Evolutionary conservation across 1,284 basidiomycete genomes (phyloP), one percentile per base, ranked within the genome.

Genomic region (Ceratobasidium theobromae): DNA sequence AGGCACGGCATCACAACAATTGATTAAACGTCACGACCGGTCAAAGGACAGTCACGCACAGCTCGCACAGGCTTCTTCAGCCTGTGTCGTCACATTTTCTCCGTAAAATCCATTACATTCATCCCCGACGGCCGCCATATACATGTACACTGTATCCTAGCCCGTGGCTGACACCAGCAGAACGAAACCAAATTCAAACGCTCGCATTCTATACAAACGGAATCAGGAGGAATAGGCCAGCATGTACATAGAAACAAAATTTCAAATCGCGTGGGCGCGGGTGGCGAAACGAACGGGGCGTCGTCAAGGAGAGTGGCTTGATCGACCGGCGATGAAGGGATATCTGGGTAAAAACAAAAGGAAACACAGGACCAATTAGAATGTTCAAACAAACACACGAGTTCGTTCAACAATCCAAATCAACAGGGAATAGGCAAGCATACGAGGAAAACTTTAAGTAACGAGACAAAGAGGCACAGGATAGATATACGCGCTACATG

Each of bases 401-500:
- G 57, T 60, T 60, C 57, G 57, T 43, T 48, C 33, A 43, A 41
- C 14, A 27, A 30, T 46, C 54, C 28, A 48, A 45, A 18, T 21
- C 32, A 30, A 4, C 35, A 28, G 38, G 33, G 23, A 38, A 33
- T 18, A 40, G 35, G 48, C 21, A 11, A 51, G 27, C 9, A 45
- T 21, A 45, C 18, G 18, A 45, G 9, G 35, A 38, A 16, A 38
- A 8, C 16, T 38, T 8, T 38, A 38, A 16, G 8, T 8, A 38
- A 16, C 18, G 43, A 45, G 43, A 45, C 43, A 11, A 11, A 48
- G 38, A 35, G 28, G 30, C 21, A 41, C 51, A 52, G 52, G 48
- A 64, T 48, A 64, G 30, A 64, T 52, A 45, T 64, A 64, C 58
- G 58, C 58, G 58, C 58, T 64, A 64, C 58, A 64, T 51, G 48